Base-by-base conservation (phyloP, 306 rosid species). In the Trifolium fragiferum region DNA sequence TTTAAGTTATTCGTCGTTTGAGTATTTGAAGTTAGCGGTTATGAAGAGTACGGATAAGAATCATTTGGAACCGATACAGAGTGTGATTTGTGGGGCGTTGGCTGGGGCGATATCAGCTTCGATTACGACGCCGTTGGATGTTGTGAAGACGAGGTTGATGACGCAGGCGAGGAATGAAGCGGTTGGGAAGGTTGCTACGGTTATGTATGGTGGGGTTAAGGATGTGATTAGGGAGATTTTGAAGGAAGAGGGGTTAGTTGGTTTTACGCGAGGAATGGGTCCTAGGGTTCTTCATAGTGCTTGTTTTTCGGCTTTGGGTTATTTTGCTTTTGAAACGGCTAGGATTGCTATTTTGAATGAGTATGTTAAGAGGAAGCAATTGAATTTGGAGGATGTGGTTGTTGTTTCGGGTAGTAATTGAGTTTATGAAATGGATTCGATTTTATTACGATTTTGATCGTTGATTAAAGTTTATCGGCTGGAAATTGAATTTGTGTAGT, bases 321-420 rank as follows among this genome's bases (percentile, higher is more conserved):
- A 90, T 82, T 94, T 94, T 70, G 97, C 97, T 0, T 94, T 94
- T 27, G 99, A 94, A 86, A 94, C 99, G 0, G 99, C 99, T 18
- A 87, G 92, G 88, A 85, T 91, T 66, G 46, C 84, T 0, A 80
- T 93, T 44, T 61, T 93, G 86, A 75, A 85, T 10, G 82, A 84
- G 47, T 88, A 90, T 82, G 74, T 93, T 41, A 85, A 63, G 58
- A 78, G 69, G 20, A 80, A 82, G 85, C 87, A 86, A 78, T 74
- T 85, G 66, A 70, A 53, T 15, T 74, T 85, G 66, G 73, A 53
- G 18, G 84, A 84, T 25, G 21, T 68, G 5, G 50, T 44, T 13
- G 71, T 68, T 78, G 81, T 76, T 44, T 71, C 86, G 10, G 4
- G 65, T 16, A 8, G 79, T 25, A 64, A 76, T 63, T 91, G 86